Percentiles rank a stretch among this genome's conserved stretches.
Evolutionary conservation across 2,329 filamentous ascomycete species (phyloP).

Genomic region (Rosellinia necatrix): DNA sequence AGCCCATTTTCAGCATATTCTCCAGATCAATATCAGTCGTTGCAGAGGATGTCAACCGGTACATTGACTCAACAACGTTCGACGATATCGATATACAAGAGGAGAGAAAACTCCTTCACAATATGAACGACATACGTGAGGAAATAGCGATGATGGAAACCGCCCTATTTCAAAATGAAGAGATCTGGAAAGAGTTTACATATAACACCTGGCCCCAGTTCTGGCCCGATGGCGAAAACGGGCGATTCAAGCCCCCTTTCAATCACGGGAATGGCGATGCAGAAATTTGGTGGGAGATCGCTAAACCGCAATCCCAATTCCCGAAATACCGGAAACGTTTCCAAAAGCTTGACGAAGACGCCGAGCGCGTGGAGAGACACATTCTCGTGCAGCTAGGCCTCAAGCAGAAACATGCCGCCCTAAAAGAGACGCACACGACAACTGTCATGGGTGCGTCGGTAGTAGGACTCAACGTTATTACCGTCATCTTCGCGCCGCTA

Average conservation of each 20-base stretch:
- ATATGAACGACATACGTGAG: conserved; percentile 16
- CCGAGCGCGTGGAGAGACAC: conserved; percentile 11
- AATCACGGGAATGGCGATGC: neutral
- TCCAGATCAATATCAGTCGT: conserved; percentile 7
- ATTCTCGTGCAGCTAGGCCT: conserved; percentile 15
- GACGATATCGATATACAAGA: conserved; percentile 8
- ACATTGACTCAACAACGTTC: neutral
- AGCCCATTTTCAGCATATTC: conserved; percentile 13
- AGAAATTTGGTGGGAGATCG: conserved; percentile 9
- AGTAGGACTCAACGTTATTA: conserved; percentile 23
- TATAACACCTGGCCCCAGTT: conserved; percentile 10
- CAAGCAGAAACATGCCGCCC: conserved; percentile 16
- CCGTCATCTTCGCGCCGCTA: conserved; percentile 21
- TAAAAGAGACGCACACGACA: conserved; percentile 15
- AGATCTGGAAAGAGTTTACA: conserved; percentile 16
- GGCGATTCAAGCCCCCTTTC: conserved; percentile 2
- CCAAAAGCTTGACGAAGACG: neutral
- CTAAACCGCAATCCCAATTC: conserved; percentile 6
- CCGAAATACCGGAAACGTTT: neutral
- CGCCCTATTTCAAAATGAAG: conserved; percentile 16
- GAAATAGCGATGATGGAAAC: conserved; percentile 20
- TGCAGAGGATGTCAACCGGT: conserved; percentile 5
- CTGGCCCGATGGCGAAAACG: conserved; percentile 9
- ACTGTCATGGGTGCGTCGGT: conserved; percentile 10
- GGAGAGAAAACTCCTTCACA: conserved; percentile 9